Evolutionary conservation across 2,329 filamentous ascomycete genomes (phyloP), one percentile per base, ranked within the genome.

Genomic region (Aspergillus cejpii): DNA sequence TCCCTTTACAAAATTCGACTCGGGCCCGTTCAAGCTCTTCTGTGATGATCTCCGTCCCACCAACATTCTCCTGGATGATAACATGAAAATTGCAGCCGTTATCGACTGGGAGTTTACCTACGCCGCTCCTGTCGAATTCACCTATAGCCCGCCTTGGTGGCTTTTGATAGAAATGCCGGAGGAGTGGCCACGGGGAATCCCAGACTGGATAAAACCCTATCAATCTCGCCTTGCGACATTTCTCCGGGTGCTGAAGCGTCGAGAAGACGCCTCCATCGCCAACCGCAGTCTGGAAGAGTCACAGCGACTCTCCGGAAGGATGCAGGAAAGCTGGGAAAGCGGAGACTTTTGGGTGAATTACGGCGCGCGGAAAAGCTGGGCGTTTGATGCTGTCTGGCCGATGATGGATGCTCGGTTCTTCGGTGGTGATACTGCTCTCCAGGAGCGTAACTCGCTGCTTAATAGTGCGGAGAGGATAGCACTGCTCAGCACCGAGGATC

Each of bases 71-170:
- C 41, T 56, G 3, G 47, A 61, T 37, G 43, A 54, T 12, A 42
- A 54, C 5, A 29, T 56, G 6, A 33, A 53, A 2, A 47, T 58
- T 17, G 44, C 45, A 1, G 56, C 45, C 0, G 57, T 52, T 4
- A 50, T 63, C 6, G 59, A 63, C 43, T 61, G 58, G 59, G 58
- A 64, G 37, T 63, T 56, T 39, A 49, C 45, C 12, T 57, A 61
- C 38, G 47, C 55, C 17, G 57, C 43, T 2, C 55, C 52, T 2
- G 20, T 37, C 1, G 45, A 52, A n/a, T 57, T 58, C 27, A 41
- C 53, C 1, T 42, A 51, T 15, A 48, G 41, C 19, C 39, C 52
- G 1, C 51, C 54, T 3, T 55, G 39, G 47, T 50, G 48, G 44
- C 12, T 51, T 8, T 29, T 51, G 4, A 33, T 59, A 15, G 52